A percentile compares a stretch with the other conserved stretches of the same genome.
phyloP scores from a whole-genome alignment of 305 asterid genomes.

The Coffea humblotiana region DNA sequence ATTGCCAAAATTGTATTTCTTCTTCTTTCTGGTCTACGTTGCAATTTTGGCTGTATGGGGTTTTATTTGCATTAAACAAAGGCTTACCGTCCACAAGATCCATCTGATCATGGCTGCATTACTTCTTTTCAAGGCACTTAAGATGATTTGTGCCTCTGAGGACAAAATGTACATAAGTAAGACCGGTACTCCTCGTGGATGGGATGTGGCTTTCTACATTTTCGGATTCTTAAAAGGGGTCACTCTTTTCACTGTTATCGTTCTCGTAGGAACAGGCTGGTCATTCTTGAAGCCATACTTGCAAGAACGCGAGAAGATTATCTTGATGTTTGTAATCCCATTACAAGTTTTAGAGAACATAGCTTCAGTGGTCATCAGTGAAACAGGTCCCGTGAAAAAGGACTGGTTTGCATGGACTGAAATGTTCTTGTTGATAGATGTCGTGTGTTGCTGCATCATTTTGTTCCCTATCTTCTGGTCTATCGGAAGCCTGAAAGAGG shows the following conservation, averaged over 20 bases:
- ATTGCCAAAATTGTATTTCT: conserved; percentile 64
- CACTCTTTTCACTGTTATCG: conserved; percentile 78
- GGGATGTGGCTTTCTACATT: conserved; percentile 90
- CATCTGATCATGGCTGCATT: conserved; percentile 78
- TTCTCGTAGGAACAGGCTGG: conserved; percentile 96
- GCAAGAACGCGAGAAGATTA: conserved; percentile 94
- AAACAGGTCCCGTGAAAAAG: conserved; percentile 85
- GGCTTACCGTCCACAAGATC: conserved; percentile 68
- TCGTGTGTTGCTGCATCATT: conserved; percentile 82
- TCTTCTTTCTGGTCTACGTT: conserved; percentile 56
- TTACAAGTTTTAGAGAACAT: conserved; percentile 82
- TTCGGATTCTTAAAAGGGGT: conserved; percentile 84
- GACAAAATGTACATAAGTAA: conserved; percentile 88
- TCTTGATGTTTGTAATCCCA: conserved; percentile 93
- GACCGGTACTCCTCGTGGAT: conserved; percentile 94
- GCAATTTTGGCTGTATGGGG: conserved; percentile 63
- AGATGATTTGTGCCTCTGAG: conserved; percentile 85
- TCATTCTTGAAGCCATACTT: conserved; percentile 86
- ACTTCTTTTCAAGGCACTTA: conserved; percentile 77
- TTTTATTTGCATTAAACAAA: conserved; percentile 47
- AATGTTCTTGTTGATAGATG: conserved; percentile 79
- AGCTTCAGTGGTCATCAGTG: conserved; percentile 81
- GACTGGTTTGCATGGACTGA: conserved; percentile 95
- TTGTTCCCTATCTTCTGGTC: conserved; percentile 97
- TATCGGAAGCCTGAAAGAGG: conserved; percentile 78